phyloP scores from a whole-genome alignment of 352 stramenopile species.

The Phytopythium kandeliae region DNA sequence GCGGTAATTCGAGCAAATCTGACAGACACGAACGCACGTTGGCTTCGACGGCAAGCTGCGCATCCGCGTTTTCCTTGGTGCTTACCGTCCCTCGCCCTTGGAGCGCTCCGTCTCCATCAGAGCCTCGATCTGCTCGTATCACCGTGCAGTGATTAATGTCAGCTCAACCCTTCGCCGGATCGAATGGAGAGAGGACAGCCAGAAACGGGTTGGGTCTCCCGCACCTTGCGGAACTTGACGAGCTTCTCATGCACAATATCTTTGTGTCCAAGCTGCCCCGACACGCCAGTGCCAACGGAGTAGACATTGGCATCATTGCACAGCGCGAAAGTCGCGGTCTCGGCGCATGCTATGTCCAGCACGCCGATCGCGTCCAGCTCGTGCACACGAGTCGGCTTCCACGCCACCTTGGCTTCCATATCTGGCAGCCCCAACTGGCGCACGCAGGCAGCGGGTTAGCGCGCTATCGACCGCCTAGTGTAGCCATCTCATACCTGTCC shows the following conservation, averaged over 20 bases:
- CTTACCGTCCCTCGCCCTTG: constrained; percentile 62
- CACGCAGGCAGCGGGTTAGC: constrained; percentile 7
- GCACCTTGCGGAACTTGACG: constrained; percentile 68
- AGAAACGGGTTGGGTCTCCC: background rate
- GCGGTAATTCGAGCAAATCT: constrained; percentile 27
- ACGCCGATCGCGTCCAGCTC: constrained; percentile 59
- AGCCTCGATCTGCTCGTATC: constrained; percentile 43
- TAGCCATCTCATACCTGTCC: constrained; percentile 45
- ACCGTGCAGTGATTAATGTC: background rate
- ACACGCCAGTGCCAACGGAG: constrained; percentile 54
- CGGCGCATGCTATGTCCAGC: constrained; percentile 51
- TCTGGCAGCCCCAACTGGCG: constrained; percentile 44
- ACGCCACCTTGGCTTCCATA: constrained; percentile 41
- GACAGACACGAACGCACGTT: constrained; percentile 28
- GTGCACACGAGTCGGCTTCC: constrained; percentile 52
- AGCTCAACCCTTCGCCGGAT: background rate
- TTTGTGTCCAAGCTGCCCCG: constrained; percentile 64
- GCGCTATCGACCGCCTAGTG: background rate
- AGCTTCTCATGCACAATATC: constrained; percentile 79
- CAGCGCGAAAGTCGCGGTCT: constrained; percentile 56
- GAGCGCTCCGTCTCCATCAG: constrained; percentile 72
- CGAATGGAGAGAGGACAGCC: background rate
- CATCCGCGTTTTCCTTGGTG: too few species aligned
- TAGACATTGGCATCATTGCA: constrained; percentile 75
- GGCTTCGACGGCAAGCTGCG: background rate